Percentiles rank a stretch among this genome's conserved stretches.
These are phyloP conservation scores for Mycena capillaripes DNA, from an alignment of 768 basidiomycete species.

Conservation along the genomic window DNA sequence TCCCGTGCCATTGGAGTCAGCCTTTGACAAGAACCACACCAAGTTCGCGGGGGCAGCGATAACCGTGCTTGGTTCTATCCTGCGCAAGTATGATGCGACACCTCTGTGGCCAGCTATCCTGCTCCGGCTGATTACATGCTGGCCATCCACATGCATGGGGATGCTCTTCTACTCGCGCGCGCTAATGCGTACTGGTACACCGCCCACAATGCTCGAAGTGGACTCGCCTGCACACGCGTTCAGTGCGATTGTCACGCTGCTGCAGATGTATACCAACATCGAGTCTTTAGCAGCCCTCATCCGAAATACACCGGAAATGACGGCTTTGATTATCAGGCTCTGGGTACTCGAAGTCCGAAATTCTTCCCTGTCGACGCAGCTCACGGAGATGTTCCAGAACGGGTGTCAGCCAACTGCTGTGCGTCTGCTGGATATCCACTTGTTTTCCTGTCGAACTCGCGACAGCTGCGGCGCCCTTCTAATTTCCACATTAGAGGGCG, in stretches of 20 bases:
- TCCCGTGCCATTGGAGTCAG: not conserved
- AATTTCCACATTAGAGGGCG: not conserved
- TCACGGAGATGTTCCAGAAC: conserved; percentile 18
- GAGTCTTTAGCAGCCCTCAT: conserved; percentile 19
- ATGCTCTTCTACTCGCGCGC: conserved; percentile 9
- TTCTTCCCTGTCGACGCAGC: conserved; percentile 5
- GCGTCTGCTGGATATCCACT: not conserved
- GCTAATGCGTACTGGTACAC: not conserved
- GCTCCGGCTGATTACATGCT: not conserved
- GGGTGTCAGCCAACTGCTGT: conserved; percentile 8
- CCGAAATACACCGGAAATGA: not conserved
- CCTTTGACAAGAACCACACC: not conserved
- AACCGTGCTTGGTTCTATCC: not conserved
- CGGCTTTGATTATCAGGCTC: conserved; percentile 1
- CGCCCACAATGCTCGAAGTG: not conserved
- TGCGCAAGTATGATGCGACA: not conserved
- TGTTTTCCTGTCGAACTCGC: not conserved
- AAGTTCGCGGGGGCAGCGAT: not conserved
- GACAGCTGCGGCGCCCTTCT: not conserved
- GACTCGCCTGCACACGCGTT: conserved; percentile 28
- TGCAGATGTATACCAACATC: conserved; percentile 11
- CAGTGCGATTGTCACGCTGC: conserved; percentile 15
- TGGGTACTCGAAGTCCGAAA: conserved; percentile 13
- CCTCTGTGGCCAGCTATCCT: not conserved
- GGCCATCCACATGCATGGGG: conserved; percentile 9